These are phyloP conservation scores for Aspergillus calidoustus DNA, from an alignment of 2,329 filamentous ascomycete species.

Conservation along the genomic window DNA sequence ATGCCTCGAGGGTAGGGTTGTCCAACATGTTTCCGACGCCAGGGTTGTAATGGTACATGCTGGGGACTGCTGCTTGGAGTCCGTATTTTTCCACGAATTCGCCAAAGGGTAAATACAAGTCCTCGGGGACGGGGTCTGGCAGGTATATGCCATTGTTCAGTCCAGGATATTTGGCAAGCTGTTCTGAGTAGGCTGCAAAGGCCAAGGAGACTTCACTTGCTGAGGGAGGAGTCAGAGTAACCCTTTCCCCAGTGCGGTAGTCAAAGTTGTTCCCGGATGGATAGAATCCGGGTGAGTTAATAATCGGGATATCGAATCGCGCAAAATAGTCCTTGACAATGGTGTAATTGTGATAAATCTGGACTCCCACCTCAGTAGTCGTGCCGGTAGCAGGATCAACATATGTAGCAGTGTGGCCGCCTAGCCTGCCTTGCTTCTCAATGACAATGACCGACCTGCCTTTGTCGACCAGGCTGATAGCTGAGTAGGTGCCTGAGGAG, in stretches of 20 bases:
- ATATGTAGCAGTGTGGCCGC: constrained; percentile 17
- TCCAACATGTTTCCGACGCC: constrained; percentile 1
- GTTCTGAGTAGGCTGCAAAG: constrained; percentile 6
- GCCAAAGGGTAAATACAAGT: constrained; percentile 21
- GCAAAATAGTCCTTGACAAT: constrained; percentile 8
- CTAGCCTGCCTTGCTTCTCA: constrained; percentile 8
- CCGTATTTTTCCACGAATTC: constrained; percentile 24
- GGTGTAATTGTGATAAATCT: not conserved
- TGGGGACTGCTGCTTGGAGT: not conserved
- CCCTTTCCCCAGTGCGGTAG: not conserved
- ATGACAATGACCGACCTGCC: constrained; percentile 15
- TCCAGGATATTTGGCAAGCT: constrained; percentile 19
- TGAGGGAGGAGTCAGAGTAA: not conserved
- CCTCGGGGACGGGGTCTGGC: constrained; percentile 18
- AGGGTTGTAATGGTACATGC: not conserved
- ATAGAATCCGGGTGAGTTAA: not conserved
- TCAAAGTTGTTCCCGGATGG: not conserved
- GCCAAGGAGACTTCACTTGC: not conserved
- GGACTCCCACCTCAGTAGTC: constrained; percentile 10
- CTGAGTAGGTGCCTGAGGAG: not conserved
- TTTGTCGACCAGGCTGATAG: constrained; percentile 7
- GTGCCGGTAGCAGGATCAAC: constrained; percentile 1
- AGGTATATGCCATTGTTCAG: constrained; percentile 9
- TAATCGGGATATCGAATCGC: not conserved
- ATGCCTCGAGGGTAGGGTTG: constrained; percentile 11